phyloP scores from a whole-genome alignment of 176 grass and related monocot species.

The Triticum turgidum region DNA sequence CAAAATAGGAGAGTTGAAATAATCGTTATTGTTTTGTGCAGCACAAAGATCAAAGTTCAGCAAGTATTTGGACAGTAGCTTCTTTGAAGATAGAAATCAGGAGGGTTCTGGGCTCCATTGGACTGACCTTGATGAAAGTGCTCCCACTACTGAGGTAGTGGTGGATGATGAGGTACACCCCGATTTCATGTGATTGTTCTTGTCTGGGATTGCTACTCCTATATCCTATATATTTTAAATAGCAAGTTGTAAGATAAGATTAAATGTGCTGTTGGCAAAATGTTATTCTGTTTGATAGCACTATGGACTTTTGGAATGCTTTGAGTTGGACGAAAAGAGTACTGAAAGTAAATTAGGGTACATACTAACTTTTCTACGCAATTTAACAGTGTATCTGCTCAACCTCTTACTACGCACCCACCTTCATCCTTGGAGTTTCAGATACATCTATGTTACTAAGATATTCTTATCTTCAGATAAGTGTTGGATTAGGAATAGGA shows the following conservation, averaged over 20 bases:
- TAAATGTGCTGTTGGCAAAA: constrained; percentile 6
- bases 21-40: neutral
- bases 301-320: neutral
- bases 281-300: neutral
- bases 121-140: constrained; percentile 12
- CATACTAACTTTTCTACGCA: neutral
- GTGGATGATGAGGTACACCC: constrained; percentile 84
- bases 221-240: neutral
- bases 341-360: constrained; percentile 1
- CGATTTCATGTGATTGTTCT: constrained; percentile 56
- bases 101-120: constrained; percentile 8
- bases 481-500: neutral
- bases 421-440: neutral
- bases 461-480: neutral
- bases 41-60: constrained; percentile 59
- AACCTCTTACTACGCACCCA: neutral
- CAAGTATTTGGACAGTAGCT: constrained; percentile 48
- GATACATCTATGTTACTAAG: neutral
- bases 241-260: constrained; percentile 15
- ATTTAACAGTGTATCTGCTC: constrained; percentile 8
- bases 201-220: neutral
- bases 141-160: constrained; percentile 21
- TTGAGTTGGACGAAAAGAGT: neutral
- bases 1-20: neutral
- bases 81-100: constrained; percentile 30